Evolutionary conservation across 1,284 basidiomycete species (phyloP).

Genomic region (Cryptococcus sp.): DNA sequence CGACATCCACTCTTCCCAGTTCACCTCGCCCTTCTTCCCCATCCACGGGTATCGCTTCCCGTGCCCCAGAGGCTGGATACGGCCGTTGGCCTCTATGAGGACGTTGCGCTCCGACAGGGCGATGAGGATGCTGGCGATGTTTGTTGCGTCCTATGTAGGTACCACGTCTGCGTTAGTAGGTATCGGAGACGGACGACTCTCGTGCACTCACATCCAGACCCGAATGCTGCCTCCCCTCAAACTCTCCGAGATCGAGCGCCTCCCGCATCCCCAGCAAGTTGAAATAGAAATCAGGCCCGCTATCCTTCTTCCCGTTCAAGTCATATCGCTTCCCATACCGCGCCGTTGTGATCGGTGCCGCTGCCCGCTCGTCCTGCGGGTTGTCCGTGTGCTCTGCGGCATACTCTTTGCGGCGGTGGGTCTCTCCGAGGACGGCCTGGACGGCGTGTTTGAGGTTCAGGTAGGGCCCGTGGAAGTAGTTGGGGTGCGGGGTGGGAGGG

Average conservation of each 20-base stretch:
- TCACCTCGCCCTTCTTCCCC: slow-evolving; percentile 45
- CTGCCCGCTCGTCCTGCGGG: slow-evolving; percentile 14
- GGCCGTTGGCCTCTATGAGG: slow-evolving; percentile 66
- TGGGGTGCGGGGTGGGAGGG: slow-evolving; percentile 34
- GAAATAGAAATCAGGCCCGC: slow-evolving; percentile 29
- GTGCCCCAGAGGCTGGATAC: slow-evolving; percentile 58
- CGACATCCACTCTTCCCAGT: slow-evolving; percentile 41
- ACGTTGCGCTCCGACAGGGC: slow-evolving; percentile 68
- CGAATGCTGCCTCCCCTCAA: slow-evolving; percentile 76
- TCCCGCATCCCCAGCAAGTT: slow-evolving; percentile 47
- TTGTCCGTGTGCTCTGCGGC: slow-evolving; percentile 16
- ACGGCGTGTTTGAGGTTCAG: slow-evolving; percentile 48
- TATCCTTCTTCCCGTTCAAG: neutral
- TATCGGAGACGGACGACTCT: neutral
- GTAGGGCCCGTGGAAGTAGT: slow-evolving; percentile 43
- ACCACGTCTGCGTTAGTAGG: neutral
- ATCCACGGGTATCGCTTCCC: slow-evolving; percentile 45
- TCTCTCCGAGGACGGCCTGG: slow-evolving; percentile 43
- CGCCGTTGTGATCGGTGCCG: slow-evolving; percentile 26
- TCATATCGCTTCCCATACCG: neutral
- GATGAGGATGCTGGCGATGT: slow-evolving; percentile 71
- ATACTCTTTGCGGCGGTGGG: slow-evolving; percentile 61
- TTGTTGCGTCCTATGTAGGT: slow-evolving; percentile 68
- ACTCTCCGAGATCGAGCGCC: slow-evolving; percentile 52
- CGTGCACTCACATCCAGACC: slow-evolving; percentile 71